Conservation (phyloP, 1,139 yeast species). For the Magnusiomyces ingens region DNA sequence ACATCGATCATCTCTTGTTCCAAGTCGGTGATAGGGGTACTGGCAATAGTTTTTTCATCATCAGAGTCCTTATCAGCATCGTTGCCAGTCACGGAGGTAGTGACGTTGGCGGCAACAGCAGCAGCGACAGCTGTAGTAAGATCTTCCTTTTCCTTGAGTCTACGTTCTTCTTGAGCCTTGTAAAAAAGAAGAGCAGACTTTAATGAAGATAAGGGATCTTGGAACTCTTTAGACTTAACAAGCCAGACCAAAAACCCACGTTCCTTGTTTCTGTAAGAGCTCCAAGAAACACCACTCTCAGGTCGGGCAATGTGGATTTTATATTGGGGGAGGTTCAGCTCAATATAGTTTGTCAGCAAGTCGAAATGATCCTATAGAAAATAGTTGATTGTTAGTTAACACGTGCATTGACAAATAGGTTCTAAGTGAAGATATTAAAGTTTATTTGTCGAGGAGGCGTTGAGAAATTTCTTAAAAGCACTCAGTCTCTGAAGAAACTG, state of each 20-base stretch:
- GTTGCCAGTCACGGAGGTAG: neutral
- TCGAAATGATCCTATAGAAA: slow-evolving; percentile 18
- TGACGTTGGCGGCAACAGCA: neutral
- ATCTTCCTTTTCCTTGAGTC: neutral
- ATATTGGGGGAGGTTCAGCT: slow-evolving; percentile 17
- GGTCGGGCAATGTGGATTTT: slow-evolving; percentile 22
- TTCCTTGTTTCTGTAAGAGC: slow-evolving; percentile 21
- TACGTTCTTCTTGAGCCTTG: slow-evolving; percentile 1
- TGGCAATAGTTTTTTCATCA: neutral
- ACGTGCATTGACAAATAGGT: neutral
- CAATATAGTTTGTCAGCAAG: slow-evolving; percentile 15
- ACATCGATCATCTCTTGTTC: neutral
- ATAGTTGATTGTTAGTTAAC: neutral
- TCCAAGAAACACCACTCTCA: slow-evolving; percentile 26
- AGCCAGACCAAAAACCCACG: slow-evolving; percentile 25
- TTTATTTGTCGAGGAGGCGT: neutral
- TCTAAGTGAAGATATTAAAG: too few relatives aligned
- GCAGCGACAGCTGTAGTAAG: neutral
- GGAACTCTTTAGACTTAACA: slow-evolving; percentile 10
- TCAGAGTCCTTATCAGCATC: neutral
- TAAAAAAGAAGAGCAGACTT: slow-evolving; percentile 1
- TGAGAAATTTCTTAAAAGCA: neutral
- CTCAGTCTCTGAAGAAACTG: too few relatives aligned
- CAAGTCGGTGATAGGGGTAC: neutral
- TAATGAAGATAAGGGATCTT: neutral